phyloP scores from a whole-genome alignment of 306 rosid genomes.

The Quercus bicolor region DNA sequence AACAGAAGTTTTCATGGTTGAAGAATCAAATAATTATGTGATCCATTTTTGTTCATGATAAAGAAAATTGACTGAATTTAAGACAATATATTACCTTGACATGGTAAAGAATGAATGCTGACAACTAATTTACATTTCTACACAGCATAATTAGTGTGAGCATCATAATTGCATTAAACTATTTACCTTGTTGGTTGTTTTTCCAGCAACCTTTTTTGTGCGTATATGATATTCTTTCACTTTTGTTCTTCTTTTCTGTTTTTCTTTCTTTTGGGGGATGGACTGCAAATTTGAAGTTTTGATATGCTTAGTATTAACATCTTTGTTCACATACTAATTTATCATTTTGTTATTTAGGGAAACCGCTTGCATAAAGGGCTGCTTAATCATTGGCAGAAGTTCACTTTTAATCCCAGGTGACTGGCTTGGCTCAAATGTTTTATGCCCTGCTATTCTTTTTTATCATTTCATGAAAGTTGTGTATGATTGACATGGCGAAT shows the following conservation, averaged over 20 bases:
- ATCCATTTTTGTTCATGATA: neutral
- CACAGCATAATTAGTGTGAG: neutral
- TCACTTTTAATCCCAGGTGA: slow-evolving; percentile 96
- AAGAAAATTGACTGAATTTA: neutral
- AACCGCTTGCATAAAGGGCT: slow-evolving; percentile 91
- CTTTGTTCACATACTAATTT: slow-evolving; percentile 13
- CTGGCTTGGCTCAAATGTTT: slow-evolving; percentile 28
- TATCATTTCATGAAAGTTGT: slow-evolving; percentile 3
- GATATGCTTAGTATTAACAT: neutral
- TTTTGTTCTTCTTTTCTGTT: neutral
- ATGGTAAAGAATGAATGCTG: neutral
- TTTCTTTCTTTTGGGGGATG: neutral
- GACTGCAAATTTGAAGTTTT: neutral
- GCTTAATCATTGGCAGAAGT: slow-evolving; percentile 88
- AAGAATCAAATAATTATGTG: neutral
- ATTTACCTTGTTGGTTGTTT: neutral
- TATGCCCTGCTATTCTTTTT: neutral
- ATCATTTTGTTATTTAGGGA: slow-evolving; percentile 49
- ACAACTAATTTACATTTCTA: neutral
- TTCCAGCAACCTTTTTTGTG: neutral
- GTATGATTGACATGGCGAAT: neutral
- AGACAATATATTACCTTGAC: neutral
- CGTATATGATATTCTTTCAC: neutral
- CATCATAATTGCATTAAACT: neutral
- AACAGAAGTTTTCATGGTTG: neutral